Conservation (phyloP, 257 asterid genomes). For the Coffea eugenioides region DNA sequence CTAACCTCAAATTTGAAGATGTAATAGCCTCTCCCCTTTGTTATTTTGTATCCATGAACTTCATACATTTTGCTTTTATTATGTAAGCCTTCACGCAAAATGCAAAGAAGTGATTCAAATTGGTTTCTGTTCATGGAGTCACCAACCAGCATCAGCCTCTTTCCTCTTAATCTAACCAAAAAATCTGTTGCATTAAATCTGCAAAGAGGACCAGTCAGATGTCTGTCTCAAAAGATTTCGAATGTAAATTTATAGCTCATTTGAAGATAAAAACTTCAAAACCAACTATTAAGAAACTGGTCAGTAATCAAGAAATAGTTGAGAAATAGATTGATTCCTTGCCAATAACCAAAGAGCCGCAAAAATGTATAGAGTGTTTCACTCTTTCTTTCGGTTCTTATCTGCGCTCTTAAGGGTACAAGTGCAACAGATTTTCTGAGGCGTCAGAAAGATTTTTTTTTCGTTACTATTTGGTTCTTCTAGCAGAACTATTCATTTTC, state of each 20-base stretch:
- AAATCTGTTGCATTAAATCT: constrained; percentile 89
- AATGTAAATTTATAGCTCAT: neutral
- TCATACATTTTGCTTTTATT: constrained; percentile 89
- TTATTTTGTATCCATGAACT: constrained; percentile 75
- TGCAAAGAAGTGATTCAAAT: constrained; percentile 91
- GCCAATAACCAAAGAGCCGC: neutral
- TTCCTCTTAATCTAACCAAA: constrained; percentile 82
- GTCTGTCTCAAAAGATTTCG: neutral
- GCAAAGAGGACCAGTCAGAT: constrained; percentile 15
- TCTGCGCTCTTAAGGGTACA: neutral
- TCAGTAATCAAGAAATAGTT: neutral
- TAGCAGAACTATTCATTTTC: neutral
- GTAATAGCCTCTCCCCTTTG: constrained; percentile 91
- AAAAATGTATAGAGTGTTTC: neutral
- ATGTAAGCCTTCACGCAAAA: constrained; percentile 65
- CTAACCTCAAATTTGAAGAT: constrained; percentile 86
- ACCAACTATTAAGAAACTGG: neutral
- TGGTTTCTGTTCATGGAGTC: constrained; percentile 99
- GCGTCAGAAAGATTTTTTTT: neutral
- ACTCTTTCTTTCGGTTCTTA: neutral
- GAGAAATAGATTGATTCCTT: neutral
- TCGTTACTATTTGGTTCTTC: neutral
- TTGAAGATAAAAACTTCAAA: neutral
- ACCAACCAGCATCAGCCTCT: constrained; percentile 87
- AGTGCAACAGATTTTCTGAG: neutral